Percentiles rank a stretch among this genome's conserved stretches.
Conservation (phyloP, 345 rosid genomes). For the Bruguiera gymnorhiza region DNA sequence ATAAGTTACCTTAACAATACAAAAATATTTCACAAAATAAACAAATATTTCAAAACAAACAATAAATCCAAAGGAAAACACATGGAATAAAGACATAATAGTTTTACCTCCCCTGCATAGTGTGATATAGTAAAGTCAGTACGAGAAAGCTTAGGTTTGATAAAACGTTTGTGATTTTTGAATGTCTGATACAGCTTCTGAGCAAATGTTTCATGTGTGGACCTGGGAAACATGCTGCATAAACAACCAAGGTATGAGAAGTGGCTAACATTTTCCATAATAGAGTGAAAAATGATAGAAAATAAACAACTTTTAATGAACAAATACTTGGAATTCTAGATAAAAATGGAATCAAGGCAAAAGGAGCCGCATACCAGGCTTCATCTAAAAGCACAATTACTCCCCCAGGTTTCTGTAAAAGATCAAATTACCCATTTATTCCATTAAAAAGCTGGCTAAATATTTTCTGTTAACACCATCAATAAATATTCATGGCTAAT, state of each 20-base stretch:
- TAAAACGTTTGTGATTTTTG: constrained; percentile 82
- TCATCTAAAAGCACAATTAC: constrained; percentile 90
- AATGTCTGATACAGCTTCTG: constrained; percentile 94
- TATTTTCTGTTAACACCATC: not conserved
- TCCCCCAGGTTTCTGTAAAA: constrained; percentile 95
- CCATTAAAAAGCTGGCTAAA: not conserved
- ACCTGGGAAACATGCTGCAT: constrained; percentile 91
- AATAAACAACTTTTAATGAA: not conserved
- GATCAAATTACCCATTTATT: not conserved
- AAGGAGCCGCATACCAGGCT: constrained; percentile 70
- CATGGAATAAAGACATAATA: constrained; percentile 11
- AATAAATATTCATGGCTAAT: not conserved
- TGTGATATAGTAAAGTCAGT: constrained; percentile 84
- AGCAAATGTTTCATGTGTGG: constrained; percentile 95
- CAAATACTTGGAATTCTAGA: not conserved
- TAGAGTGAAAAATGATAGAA: not conserved
- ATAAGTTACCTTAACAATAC: constrained; percentile 60
- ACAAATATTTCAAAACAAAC: constrained; percentile 1
- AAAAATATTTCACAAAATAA: constrained; percentile 7
- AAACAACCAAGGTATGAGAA: constrained; percentile 24
- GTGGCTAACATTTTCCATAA: not conserved
- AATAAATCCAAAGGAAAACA: not conserved
- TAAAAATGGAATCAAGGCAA: constrained; percentile 7
- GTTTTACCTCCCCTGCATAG: constrained; percentile 93
- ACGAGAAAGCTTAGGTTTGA: constrained; percentile 92